Evolutionary conservation across 2,329 filamentous ascomycete genomes (phyloP).

Genomic region (Fusarium verticillioides): DNA sequence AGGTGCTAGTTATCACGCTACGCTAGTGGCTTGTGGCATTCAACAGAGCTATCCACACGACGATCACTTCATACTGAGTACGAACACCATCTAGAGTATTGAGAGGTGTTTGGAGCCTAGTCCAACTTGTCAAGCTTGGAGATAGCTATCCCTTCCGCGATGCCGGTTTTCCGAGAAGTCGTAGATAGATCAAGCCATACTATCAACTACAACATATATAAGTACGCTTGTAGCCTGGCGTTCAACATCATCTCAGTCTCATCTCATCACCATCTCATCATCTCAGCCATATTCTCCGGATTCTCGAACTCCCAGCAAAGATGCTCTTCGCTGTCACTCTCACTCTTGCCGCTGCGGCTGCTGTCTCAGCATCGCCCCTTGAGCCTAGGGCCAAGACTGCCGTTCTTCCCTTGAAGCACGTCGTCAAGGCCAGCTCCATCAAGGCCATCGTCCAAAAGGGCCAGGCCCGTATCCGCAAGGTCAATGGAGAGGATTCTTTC

Average conservation of each 20-base stretch:
- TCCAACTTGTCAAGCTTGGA: fast-evolving
- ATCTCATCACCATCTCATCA: not conserved
- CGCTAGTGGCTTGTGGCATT: not conserved
- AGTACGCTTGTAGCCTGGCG: not conserved
- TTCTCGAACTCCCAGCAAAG: not conserved
- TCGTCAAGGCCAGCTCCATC: not conserved
- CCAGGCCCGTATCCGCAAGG: not conserved
- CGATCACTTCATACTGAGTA: not conserved
- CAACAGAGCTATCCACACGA: not conserved
- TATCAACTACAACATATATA: not conserved
- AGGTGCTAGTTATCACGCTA: not conserved
- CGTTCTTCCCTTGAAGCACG: not conserved
- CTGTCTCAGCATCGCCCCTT: not conserved
- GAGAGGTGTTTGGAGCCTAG: not conserved
- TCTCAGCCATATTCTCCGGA: too few species aligned
- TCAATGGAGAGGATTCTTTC: not conserved
- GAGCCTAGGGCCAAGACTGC: not conserved
- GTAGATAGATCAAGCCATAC: not conserved
- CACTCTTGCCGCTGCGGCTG: not conserved
- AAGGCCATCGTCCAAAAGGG: not conserved
- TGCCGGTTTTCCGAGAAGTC: not conserved
- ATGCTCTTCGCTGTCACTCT: not conserved
- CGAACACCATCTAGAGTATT: not conserved
- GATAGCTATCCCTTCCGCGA: fast-evolving
- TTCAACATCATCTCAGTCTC: fast-evolving